Evolutionary conservation across 495 filamentous ascomycete species (phyloP), one percentile per base, ranked within the genome.

Genomic region (Penicillium lividum): DNA sequence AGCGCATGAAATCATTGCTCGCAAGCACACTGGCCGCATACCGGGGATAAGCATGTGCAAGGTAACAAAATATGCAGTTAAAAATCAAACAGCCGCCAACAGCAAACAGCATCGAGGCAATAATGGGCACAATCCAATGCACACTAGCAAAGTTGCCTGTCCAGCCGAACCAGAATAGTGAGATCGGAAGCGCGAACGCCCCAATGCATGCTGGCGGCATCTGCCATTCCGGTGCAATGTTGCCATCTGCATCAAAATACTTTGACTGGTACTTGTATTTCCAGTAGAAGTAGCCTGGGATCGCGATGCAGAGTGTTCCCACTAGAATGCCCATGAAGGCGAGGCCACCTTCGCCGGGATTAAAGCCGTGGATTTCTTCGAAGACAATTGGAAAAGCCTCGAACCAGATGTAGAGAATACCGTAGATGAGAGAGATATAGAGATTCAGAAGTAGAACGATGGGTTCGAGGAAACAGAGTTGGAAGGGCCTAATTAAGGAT

Each of bases 131-230:
- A 40, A 86, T 79, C 83, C 84, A 87, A 57, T 84, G 82, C 15
- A 83, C 68, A 5, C 70, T 59, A n/a, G 70, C 73, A 34, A 57
- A 44, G 18, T 84, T 70, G 0, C 80, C 78, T 2, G 86, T 77
- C 84, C 83, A 83, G 2, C 80, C 85, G 56, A 87, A 82, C 82
- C 83, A 86, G 66, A 86, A 83, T 1, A 87, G 67, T 7, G 72
- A 74, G 15, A 82, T 70, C 0, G 85, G 81, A 3, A 87, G 72
- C 7, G 78, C 38, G n/a, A 77, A 59, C 0, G 77, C 73, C 2
- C 81, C 80, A 2, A 76, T 31, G 15, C 79, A 77, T 22, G 82
- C 77, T 0, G 77, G 73, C 5, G 76, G 76, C 1, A 86, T 69
- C 7, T 82, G 79, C 58, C 74, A 74, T 55, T 86, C 83, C 4